Percentiles rank a stretch among this genome's conserved stretches.
These are phyloP conservation scores for Ogataea pini DNA, from an alignment of 805 yeast species.

Conservation along the genomic window DNA sequence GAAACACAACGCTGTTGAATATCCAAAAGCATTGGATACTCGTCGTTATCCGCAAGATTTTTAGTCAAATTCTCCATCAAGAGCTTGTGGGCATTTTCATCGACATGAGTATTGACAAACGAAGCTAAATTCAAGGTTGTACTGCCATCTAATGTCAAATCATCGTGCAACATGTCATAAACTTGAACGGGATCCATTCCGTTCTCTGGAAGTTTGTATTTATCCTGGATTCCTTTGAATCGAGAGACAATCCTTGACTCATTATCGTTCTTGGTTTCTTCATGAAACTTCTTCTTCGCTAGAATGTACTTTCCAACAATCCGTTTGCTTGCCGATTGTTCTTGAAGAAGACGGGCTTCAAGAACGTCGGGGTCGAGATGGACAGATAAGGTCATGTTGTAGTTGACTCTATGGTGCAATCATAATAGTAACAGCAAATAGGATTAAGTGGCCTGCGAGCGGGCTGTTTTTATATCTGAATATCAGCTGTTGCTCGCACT, in stretches of 20 bases:
- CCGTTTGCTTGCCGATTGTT: slow-evolving; percentile 10
- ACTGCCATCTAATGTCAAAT: slow-evolving; percentile 77
- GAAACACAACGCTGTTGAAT: slow-evolving; percentile 80
- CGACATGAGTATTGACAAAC: slow-evolving; percentile 77
- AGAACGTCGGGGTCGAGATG: slow-evolving; percentile 49
- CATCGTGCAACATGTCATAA: slow-evolving; percentile 67
- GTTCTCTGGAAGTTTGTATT: slow-evolving; percentile 58
- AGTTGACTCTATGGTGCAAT: neutral
- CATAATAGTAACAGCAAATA: too few species aligned
- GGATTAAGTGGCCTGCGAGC: neutral
- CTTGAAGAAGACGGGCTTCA: slow-evolving; percentile 36
- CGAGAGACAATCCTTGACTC: slow-evolving; percentile 27
- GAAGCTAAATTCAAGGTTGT: slow-evolving; percentile 86
- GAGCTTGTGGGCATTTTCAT: slow-evolving; percentile 53
- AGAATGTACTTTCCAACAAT: slow-evolving; percentile 24
- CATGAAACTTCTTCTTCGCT: slow-evolving; percentile 22
- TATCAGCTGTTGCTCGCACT: slow-evolving; percentile 2
- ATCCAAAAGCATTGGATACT: slow-evolving; percentile 83
- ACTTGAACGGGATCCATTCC: slow-evolving; percentile 57
- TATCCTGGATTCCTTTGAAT: slow-evolving; percentile 43
- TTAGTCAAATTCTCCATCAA: slow-evolving; percentile 74
- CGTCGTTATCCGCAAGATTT: slow-evolving; percentile 91
- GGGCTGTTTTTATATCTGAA: neutral
- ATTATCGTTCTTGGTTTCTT: slow-evolving; percentile 7
- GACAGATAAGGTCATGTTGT: slow-evolving; percentile 43